Evolutionary conservation across 805 yeast species (phyloP).

Genomic region (Candida ortonii): DNA sequence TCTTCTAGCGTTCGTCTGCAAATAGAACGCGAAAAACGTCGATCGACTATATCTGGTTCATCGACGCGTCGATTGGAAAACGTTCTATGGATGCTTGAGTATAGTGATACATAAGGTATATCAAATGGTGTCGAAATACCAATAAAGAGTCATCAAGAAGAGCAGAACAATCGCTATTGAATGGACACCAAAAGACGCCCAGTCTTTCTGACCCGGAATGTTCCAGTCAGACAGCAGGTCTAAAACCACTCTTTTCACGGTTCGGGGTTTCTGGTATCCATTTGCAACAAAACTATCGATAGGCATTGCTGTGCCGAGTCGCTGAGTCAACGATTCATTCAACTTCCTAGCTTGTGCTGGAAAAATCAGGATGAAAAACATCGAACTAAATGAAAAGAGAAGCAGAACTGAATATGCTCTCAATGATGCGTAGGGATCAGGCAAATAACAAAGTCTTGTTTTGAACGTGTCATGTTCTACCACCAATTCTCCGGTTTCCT

Average conservation of each 20-base stretch:
- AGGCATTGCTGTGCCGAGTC: slow-evolving; percentile 8
- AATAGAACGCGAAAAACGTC: neutral
- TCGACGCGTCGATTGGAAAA: slow-evolving; percentile 12
- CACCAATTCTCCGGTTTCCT: slow-evolving; percentile 21
- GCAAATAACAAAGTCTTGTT: slow-evolving; percentile 31
- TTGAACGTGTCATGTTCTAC: slow-evolving; percentile 28
- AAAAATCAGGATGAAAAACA: slow-evolving; percentile 20
- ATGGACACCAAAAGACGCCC: slow-evolving; percentile 15
- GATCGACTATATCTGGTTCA: neutral
- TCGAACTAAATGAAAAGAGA: slow-evolving; percentile 13
- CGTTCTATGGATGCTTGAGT: neutral
- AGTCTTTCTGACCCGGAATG: slow-evolving; percentile 13
- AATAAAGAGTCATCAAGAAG: slow-evolving; percentile 10
- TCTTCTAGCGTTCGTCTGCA: neutral
- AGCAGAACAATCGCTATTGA: slow-evolving; percentile 2
- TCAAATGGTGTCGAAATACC: slow-evolving; percentile 22
- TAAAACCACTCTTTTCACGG: slow-evolving; percentile 3
- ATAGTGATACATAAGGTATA: neutral
- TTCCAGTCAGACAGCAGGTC: slow-evolving; percentile 23
- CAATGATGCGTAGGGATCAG: slow-evolving; percentile 27
- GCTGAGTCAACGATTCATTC: slow-evolving; percentile 2
- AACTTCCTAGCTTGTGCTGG: slow-evolving; percentile 10
- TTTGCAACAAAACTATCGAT: slow-evolving; percentile 3
- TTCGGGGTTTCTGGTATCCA: slow-evolving; percentile 9
- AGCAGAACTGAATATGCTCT: slow-evolving; percentile 17